Percentiles rank a stretch among this genome's conserved stretches.
These are phyloP conservation scores for Leishmania martiniquensis DNA, from an alignment of 208 protist species.

Conservation along the genomic window DNA sequence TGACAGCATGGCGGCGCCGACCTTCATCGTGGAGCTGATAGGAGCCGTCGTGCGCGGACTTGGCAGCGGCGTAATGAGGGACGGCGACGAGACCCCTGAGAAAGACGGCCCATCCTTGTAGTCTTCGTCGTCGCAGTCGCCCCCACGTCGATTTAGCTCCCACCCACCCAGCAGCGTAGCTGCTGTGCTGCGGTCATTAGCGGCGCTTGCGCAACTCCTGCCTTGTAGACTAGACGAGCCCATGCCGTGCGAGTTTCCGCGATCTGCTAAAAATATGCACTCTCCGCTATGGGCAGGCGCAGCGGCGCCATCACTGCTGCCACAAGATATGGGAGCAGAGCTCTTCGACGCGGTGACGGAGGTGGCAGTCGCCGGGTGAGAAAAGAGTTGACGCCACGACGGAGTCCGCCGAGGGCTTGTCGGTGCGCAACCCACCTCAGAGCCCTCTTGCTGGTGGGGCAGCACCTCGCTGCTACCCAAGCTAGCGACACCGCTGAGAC, in stretches of 20 bases:
- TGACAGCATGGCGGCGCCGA: background rate
- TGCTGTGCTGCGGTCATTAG: background rate
- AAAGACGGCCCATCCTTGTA: background rate
- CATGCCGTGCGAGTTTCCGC: background rate
- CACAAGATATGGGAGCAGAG: background rate
- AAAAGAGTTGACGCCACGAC: slow-evolving; percentile 27
- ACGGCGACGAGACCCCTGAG: slow-evolving; percentile 28
- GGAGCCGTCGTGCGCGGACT: slow-evolving; percentile 3
- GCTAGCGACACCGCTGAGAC: background rate
- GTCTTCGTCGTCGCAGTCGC: background rate
- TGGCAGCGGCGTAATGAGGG: slow-evolving; percentile 13
- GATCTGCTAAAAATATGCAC: background rate
- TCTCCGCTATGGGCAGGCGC: background rate
- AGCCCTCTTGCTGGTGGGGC: background rate
- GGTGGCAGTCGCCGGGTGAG: slow-evolving; percentile 13
- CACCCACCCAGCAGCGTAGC: background rate
- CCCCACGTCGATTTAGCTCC: background rate
- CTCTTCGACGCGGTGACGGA: background rate
- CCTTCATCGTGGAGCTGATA: background rate
- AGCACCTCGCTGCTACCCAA: background rate
- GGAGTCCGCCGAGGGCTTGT: slow-evolving; percentile 16
- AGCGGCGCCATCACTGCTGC: background rate
- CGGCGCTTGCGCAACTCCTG: background rate
- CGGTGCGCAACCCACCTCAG: background rate
- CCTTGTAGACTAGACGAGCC: background rate